Percentiles rank a stretch among this genome's conserved stretches.
These are phyloP conservation scores for Phaeosphaeria sp. DNA, from an alignment of 2,329 filamentous ascomycete genomes.

Conservation along the genomic window DNA sequence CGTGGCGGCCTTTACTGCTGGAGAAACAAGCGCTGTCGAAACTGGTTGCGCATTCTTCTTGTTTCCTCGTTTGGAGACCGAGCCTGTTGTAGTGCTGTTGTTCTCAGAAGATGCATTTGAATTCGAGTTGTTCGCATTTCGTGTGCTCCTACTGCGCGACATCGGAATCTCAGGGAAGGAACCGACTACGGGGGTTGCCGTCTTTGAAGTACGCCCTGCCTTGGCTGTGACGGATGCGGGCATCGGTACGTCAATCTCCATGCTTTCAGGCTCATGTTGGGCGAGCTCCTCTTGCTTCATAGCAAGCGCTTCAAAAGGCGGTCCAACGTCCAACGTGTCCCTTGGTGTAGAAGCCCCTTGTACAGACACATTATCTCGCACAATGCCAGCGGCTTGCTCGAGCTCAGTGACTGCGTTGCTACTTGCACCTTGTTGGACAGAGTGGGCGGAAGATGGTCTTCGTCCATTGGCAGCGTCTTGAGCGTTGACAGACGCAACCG, in stretches of 20 bases:
- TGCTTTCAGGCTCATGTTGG: slow-evolving; percentile 50
- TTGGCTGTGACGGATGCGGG: slow-evolving; percentile 41
- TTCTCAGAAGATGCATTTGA: slow-evolving; percentile 50
- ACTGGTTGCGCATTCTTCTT: slow-evolving; percentile 41
- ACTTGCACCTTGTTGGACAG: slow-evolving; percentile 31
- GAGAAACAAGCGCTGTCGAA: slow-evolving; percentile 30
- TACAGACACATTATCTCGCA: slow-evolving; percentile 27
- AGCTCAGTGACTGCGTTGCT: slow-evolving; percentile 41
- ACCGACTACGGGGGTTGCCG: slow-evolving; percentile 54
- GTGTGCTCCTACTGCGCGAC: slow-evolving; percentile 52
- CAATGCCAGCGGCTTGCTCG: slow-evolving; percentile 39
- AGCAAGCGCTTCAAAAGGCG: slow-evolving; percentile 56
- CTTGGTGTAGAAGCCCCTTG: slow-evolving; percentile 41
- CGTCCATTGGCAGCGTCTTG: slow-evolving; percentile 51
- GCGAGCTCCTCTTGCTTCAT: slow-evolving; percentile 60
- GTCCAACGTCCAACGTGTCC: slow-evolving; percentile 31
- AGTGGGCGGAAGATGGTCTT: slow-evolving; percentile 47
- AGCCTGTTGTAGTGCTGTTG: slow-evolving; percentile 43
- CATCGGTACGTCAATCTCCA: slow-evolving; percentile 41
- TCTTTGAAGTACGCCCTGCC: slow-evolving; percentile 54
- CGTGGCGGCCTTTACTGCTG: slow-evolving; percentile 31
- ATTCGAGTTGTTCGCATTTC: slow-evolving; percentile 46
- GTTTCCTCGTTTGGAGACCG: slow-evolving; percentile 43
- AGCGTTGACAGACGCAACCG: slow-evolving; percentile 53
- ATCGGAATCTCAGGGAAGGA: slow-evolving; percentile 52